Evolutionary conservation across 257 asterid species (phyloP).

Genomic region (Cruciata laevipes): DNA sequence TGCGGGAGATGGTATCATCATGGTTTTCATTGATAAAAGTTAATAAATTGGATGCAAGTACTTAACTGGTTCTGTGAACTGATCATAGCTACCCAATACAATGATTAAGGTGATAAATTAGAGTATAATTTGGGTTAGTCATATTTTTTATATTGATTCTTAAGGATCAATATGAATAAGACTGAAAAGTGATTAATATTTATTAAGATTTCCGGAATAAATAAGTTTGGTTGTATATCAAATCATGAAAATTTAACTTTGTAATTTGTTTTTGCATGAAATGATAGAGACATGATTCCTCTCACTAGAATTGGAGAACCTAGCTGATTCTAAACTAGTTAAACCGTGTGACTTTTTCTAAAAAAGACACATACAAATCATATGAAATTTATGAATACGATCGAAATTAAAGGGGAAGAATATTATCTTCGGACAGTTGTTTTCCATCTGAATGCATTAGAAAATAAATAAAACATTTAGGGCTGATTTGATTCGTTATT

Average conservation of each 20-base stretch:
- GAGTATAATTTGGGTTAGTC: background rate
- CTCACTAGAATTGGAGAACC: background rate
- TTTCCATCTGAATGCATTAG: slow-evolving; percentile 1
- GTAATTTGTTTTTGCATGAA: background rate
- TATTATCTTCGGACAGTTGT: slow-evolving; percentile 5
- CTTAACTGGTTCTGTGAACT: no score
- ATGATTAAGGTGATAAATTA: background rate
- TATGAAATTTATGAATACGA: background rate
- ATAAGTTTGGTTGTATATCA: background rate
- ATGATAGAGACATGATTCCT: background rate
- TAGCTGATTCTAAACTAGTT: background rate
- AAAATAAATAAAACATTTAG: background rate
- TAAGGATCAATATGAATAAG: background rate
- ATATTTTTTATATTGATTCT: no score
- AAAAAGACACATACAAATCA: background rate
- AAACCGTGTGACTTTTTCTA: background rate
- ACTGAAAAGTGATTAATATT: background rate
- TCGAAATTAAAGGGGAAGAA: background rate
- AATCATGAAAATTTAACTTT: background rate
- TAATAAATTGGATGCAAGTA: no score
- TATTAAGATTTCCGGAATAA: background rate
- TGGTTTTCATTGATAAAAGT: no score
- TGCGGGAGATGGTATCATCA: no score
- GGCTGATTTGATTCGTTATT: background rate
- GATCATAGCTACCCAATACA: slow-evolving; percentile 1